Evolutionary conservation across 805 yeast genomes (phyloP), one percentile per base, ranked within the genome.

Genomic region (Saturnispora silvae): DNA sequence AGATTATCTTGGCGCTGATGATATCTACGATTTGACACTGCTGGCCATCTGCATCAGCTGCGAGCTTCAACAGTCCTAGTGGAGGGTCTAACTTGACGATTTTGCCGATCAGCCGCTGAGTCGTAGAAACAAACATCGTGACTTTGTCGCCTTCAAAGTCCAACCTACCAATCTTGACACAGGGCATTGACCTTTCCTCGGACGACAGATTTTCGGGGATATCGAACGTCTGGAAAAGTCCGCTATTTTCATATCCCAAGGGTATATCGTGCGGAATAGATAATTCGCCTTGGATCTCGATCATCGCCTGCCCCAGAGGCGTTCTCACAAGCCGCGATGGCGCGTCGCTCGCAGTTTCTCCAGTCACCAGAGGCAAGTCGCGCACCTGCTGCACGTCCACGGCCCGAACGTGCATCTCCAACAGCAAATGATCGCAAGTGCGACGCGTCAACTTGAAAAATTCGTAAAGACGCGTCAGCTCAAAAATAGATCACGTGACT

Each of bases 231-330:
- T 60, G 55, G 40, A 65, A 68, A 37, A 60, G 55, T 10, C 10
- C 10, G 8, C 42, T 43, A 20, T 51, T 52, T 39, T 63, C 67
- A 26, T 55, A 62, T 5, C 51, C 49, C 2, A 43, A 45, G 5
- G 67, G 65, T 17, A 50, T 48, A 16, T 47, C 48, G 4, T 48
- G 40, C 1, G 78, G 77, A 3, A 76, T 50, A 39, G 73, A 71
- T 28, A 81, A 53, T 25, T 76, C 83, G 8, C 92, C 92, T 50
- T 81, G 92, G 15, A 81, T 79, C 52, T 81, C 92, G 15, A 81
- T 42, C 14, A 81, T 47, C 3, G 71, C 65, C 30, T 75, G 65
- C 1, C 89, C 92, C 30, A 60, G 56, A 1, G 76, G 68, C 0
- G 87, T 75, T 13, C 22, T n/a, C n/a, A n/a, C 19, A 4, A 36